Conservation (phyloP, 2,329 filamentous ascomycete species). For the Orbilia blumenaviensis region DNA sequence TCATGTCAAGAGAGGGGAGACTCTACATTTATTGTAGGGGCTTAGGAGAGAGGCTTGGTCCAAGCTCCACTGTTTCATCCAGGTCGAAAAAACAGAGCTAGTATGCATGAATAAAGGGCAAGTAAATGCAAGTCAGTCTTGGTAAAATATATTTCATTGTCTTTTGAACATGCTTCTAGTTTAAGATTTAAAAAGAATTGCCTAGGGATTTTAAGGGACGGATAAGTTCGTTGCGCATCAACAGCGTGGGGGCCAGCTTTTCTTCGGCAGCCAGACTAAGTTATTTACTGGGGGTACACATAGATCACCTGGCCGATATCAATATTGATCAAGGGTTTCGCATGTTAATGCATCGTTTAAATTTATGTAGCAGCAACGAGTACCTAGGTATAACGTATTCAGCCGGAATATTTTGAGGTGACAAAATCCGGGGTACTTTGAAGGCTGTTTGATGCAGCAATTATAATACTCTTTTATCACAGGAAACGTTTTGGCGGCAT, state of each 20-base stretch:
- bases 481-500: background rate
- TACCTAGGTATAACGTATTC: background rate
- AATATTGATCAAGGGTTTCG: background rate
- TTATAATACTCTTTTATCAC: background rate
- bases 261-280: background rate
- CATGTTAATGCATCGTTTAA: background rate
- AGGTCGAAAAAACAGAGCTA: background rate
- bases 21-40: background rate
- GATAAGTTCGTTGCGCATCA: slow-evolving; percentile 8
- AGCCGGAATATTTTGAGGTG: slow-evolving; percentile 13
- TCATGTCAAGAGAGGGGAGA: background rate
- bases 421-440: slow-evolving; percentile 6
- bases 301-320: background rate
- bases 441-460: background rate
- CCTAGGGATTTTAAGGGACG: background rate
- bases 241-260: background rate
- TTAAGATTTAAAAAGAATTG: slow-evolving; percentile 1
- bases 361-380: background rate
- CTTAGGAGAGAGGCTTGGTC: background rate
- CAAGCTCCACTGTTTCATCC: slow-evolving; percentile 1
- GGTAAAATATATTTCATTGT: background rate
- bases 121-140: background rate
- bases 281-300: background rate
- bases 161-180: slow-evolving; percentile 4
- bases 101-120: background rate